Evolutionary conservation across 805 yeast genomes (phyloP).

Genomic region (Saccharomycopsis vini): DNA sequence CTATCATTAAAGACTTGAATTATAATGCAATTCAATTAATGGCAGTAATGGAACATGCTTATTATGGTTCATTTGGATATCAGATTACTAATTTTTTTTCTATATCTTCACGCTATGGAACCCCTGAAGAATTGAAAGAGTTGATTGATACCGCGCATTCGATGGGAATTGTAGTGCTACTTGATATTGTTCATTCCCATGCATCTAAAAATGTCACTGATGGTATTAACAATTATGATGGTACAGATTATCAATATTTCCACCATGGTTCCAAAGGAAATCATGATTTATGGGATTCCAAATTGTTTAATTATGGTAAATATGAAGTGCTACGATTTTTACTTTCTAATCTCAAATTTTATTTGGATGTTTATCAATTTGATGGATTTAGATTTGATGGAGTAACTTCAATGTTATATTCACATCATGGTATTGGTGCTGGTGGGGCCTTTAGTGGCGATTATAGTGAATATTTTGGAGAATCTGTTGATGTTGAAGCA

Average conservation of each 20-base stretch:
- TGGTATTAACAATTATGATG: constrained; percentile 89
- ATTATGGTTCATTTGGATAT: constrained; percentile 96
- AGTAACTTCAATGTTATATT: constrained; percentile 85
- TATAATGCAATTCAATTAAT: constrained; percentile 90
- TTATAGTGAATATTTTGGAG: constrained; percentile 81
- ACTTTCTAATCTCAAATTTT: constrained; percentile 75
- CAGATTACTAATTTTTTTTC: constrained; percentile 93
- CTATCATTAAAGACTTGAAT: constrained; percentile 77
- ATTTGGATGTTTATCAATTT: constrained; percentile 71
- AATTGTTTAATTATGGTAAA: constrained; percentile 83
- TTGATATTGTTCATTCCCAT: constrained; percentile 94
- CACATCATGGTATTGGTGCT: constrained; percentile 87
- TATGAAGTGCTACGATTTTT: constrained; percentile 86
- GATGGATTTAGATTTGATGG: constrained; percentile 98
- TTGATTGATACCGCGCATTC: constrained; percentile 88
- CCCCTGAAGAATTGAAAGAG: constrained; percentile 91
- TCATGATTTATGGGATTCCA: constrained; percentile 94
- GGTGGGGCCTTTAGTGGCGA: constrained; percentile 82
- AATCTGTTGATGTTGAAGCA: constrained; percentile 80
- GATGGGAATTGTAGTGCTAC: constrained; percentile 72
- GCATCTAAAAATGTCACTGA: constrained; percentile 91
- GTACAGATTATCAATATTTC: constrained; percentile 90
- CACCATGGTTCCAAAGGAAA: constrained; percentile 80
- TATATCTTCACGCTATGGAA: constrained; percentile 79
- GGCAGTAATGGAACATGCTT: constrained; percentile 99